Evolutionary conservation across 192 early-diverging fungal species (phyloP).

Genomic region (Powellomyces hirtus): DNA sequence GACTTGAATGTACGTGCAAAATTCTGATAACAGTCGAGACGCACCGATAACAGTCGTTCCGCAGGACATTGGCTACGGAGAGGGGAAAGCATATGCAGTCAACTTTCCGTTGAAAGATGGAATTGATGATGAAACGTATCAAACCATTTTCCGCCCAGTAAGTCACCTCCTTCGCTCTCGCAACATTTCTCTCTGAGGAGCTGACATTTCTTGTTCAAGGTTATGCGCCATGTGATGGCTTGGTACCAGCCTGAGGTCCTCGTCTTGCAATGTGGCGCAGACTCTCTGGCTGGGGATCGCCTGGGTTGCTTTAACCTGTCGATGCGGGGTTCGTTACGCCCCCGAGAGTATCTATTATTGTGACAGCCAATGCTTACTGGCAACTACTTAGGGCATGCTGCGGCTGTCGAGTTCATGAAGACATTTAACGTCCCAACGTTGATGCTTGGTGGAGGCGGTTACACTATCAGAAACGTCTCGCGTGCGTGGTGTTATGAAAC

Average conservation of each 20-base stretch:
- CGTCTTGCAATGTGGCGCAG: conserved; percentile 96
- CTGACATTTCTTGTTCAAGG: conserved; percentile 39
- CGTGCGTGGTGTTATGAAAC: conserved; percentile 96
- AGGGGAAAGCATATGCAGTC: conserved; percentile 90
- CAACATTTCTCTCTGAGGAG: background rate
- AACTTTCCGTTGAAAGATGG: conserved; percentile 96
- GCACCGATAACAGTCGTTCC: background rate
- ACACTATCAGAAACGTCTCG: conserved; percentile 86
- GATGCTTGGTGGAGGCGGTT: conserved; percentile 95
- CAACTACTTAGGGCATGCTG: conserved; percentile 76
- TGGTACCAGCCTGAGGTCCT: conserved; percentile 88
- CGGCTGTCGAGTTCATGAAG: conserved; percentile 88
- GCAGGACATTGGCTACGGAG: conserved; percentile 85
- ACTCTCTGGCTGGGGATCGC: conserved; percentile 91
- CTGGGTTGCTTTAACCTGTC: conserved; percentile 95
- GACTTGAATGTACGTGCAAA: conserved; percentile 69
- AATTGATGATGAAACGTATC: conserved; percentile 88
- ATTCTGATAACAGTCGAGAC: background rate
- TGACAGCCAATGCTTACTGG: conserved; percentile 9
- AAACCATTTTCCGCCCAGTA: conserved; percentile 51
- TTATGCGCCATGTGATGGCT: conserved; percentile 94
- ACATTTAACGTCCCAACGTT: conserved; percentile 88
- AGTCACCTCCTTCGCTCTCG: background rate
- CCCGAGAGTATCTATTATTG: no score
- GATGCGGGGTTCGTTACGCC: conserved; percentile 65